Evolutionary conservation across 805 yeast species (phyloP).

Genomic region (Lipomyces lipofer): DNA sequence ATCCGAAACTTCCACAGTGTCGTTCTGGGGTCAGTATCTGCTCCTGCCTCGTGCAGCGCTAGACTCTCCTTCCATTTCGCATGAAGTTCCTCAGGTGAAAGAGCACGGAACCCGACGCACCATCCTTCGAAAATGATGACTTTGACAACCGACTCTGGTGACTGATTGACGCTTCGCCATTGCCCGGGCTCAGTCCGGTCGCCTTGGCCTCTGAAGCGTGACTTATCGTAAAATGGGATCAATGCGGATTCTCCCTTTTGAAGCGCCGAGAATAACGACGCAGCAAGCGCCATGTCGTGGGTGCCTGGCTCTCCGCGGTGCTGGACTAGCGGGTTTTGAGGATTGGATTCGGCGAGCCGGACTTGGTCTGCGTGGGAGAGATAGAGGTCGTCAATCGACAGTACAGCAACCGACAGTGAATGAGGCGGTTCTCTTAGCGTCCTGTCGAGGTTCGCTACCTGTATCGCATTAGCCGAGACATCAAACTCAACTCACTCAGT

Average conservation of each 20-base stretch:
- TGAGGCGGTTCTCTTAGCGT: constrained; percentile 19
- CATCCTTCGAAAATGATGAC: constrained; percentile 88
- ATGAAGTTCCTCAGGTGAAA: constrained; percentile 39
- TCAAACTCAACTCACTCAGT: no score
- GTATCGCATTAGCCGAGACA: background rate
- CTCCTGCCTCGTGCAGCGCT: constrained; percentile 30
- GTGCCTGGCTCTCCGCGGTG: constrained; percentile 96
- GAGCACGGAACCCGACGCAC: constrained; percentile 75
- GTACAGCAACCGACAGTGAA: constrained; percentile 35
- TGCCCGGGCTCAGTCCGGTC: constrained; percentile 54
- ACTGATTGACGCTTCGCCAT: constrained; percentile 43
- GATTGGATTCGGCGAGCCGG: constrained; percentile 43
- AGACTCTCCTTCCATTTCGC: constrained; percentile 25
- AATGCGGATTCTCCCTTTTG: constrained; percentile 35
- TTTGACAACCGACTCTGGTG: constrained; percentile 47
- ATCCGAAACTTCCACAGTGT: constrained; percentile 37
- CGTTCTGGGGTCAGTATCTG: constrained; percentile 5
- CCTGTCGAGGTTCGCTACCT: constrained; percentile 14
- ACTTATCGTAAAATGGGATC: constrained; percentile 78
- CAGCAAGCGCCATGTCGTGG: constrained; percentile 62
- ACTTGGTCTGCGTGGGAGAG: constrained; percentile 63
- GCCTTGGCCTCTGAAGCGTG: constrained; percentile 70
- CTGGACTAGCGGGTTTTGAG: constrained; percentile 56
- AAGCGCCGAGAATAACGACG: constrained; percentile 39
- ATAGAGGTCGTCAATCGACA: constrained; percentile 88